Evolutionary conservation across 2,329 filamentous ascomycete species (phyloP).

Genomic region (Alternaria angustiovoidea): DNA sequence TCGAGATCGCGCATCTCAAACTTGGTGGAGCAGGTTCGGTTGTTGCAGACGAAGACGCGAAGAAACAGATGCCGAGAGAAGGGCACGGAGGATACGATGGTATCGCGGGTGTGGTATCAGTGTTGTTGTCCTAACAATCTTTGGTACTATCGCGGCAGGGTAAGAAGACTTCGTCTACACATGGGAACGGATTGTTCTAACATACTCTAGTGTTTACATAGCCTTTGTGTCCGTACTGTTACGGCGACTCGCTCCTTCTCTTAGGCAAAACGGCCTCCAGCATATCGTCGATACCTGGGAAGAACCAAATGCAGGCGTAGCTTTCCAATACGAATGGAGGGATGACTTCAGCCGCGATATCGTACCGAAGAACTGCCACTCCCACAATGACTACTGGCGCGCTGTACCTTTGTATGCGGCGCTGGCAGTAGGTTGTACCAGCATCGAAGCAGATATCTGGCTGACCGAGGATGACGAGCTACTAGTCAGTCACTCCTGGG

Average conservation of each 20-base stretch:
- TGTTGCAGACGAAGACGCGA: conserved; percentile 5
- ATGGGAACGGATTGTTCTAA: conserved; percentile 9
- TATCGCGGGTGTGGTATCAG: conserved; percentile 18
- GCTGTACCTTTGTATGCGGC: conserved; percentile 52
- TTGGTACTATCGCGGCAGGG: conserved; percentile 32
- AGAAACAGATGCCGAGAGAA: conserved; percentile 3
- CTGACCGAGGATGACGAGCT: conserved; percentile 34
- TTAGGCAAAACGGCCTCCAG: conserved; percentile 32
- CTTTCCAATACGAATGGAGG: conserved; percentile 39
- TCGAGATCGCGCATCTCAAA: background rate
- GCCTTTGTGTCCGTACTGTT: conserved; percentile 33
- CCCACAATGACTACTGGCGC: conserved; percentile 57
- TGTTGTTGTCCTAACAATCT: conserved; percentile 16
- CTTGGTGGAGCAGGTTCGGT: conserved; percentile 8
- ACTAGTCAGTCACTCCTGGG: conserved; percentile 39
- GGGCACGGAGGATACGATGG: conserved; percentile 9
- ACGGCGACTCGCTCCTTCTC: conserved; percentile 29
- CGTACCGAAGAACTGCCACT: conserved; percentile 49
- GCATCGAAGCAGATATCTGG: conserved; percentile 48
- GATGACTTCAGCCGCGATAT: conserved; percentile 52
- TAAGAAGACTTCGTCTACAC: conserved; percentile 6
- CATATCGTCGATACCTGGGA: conserved; percentile 36
- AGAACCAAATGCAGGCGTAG: conserved; percentile 32
- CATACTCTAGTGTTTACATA: conserved; percentile 30
- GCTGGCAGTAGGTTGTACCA: conserved; percentile 49